Percentiles rank a stretch among this genome's conserved stretches.
Conservation (phyloP, 2,329 filamentous ascomycete species). For the Cadophora gregata region DNA sequence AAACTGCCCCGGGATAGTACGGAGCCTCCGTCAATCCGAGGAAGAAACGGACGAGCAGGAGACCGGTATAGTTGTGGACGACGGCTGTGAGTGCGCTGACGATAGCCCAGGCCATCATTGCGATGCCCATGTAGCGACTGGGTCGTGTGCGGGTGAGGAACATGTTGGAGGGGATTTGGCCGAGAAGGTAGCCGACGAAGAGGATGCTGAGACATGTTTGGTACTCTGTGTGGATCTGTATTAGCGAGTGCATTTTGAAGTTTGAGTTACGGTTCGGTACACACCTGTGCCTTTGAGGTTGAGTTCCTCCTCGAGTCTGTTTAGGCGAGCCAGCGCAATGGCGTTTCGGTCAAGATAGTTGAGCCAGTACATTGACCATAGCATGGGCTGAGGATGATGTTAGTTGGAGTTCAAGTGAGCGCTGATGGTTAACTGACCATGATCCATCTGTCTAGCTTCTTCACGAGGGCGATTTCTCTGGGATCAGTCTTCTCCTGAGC, state of each 20-base stretch:
- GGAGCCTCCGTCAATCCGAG: slow-evolving; percentile 30
- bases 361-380: slow-evolving; percentile 41
- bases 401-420: neutral
- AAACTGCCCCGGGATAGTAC: slow-evolving; percentile 55
- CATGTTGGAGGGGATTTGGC: slow-evolving; percentile 48
- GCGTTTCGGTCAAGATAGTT: slow-evolving; percentile 46
- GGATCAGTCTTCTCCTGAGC: neutral
- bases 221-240: slow-evolving; percentile 43
- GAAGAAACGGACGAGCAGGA: slow-evolving; percentile 47
- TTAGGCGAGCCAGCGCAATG: slow-evolving; percentile 25
- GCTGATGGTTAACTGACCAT: neutral
- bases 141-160: slow-evolving; percentile 46
- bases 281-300: slow-evolving; percentile 46
- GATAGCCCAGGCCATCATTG: slow-evolving; percentile 57
- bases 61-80: slow-evolving; percentile 48
- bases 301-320: slow-evolving; percentile 29
- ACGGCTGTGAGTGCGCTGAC: slow-evolving; percentile 55
- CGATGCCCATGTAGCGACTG: slow-evolving; percentile 48
- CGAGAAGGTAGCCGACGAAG: slow-evolving; percentile 38
- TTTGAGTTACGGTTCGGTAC: neutral
- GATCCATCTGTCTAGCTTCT: slow-evolving; percentile 10
- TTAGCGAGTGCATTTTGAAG: neutral
- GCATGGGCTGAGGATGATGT: slow-evolving; percentile 31
- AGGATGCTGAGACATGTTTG: slow-evolving; percentile 42
- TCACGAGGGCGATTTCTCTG: neutral